phyloP scores from a whole-genome alignment of 106 monocot genomes.

The Acorus calamus region DNA sequence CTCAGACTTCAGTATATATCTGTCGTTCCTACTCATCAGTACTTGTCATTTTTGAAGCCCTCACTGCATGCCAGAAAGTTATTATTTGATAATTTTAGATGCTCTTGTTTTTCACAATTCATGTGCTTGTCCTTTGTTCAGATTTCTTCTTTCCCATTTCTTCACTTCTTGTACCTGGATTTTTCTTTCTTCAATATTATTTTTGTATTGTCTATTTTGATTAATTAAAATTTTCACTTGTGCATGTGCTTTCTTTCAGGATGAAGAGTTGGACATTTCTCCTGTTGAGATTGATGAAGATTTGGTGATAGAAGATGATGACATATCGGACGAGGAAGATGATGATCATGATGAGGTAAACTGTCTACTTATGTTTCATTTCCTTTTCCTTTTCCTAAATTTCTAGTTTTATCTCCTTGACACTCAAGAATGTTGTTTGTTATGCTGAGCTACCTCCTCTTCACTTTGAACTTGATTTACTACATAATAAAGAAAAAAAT shows the following conservation, averaged over 20 bases:
- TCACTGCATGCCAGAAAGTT: no score
- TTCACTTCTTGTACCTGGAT: neutral
- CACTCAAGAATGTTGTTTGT: no score
- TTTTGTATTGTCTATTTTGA: neutral
- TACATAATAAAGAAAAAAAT: no score
- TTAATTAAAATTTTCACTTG: neutral
- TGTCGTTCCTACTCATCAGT: no score
- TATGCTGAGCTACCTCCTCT: no score
- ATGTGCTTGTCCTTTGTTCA: neutral
- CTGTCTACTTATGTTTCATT: neutral
- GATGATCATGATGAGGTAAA: slow-evolving; percentile 82
- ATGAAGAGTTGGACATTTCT: slow-evolving; percentile 77
- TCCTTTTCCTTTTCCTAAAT: neutral
- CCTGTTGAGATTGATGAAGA: slow-evolving; percentile 78
- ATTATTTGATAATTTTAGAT: no score
- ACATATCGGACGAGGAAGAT: slow-evolving; percentile 82
- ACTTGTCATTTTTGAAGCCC: no score
- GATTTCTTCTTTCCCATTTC: neutral
- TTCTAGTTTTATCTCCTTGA: neutral
- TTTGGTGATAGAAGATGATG: slow-evolving; percentile 94
- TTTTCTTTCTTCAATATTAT: neutral
- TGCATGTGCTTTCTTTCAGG: slow-evolving; percentile 21
- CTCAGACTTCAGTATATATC: no score
- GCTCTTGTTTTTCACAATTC: no score
- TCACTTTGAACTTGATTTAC: no score